Base-by-base conservation (phyloP, 768 basidiomycete species). In the Suillus paluster region DNA sequence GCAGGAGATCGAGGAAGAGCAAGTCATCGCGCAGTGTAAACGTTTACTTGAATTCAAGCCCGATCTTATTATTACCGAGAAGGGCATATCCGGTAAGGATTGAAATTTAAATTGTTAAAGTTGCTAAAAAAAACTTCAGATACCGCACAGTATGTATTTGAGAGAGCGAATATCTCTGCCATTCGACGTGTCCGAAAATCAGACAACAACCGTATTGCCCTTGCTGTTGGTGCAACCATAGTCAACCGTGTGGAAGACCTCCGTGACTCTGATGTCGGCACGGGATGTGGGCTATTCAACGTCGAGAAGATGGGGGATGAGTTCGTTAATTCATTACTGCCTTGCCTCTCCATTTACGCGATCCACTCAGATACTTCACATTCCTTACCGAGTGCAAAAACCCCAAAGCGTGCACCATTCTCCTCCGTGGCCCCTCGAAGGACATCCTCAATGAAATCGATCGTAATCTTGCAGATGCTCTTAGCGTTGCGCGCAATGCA, bases 371-470 rank as follows among this genome's bases (percentile, higher is more conserved):
- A 75, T 98, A 99, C 81, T 99, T 98, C 76, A 90, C 96, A 34
- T 98, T 98, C 87, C 83, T 99, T 55, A 92, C 90, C n/a, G 87
- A 94, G 71, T 99, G 97, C 80, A 78, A 79, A 39, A 81, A 83
- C 15, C 97, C 97, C 5, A 97, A 97, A 79, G 97, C 97, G 1
- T 99, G 97, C 84, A 98, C 97, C 12, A 95, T 99, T 77, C 86
- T 99, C 52, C 91, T 99, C 15, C 94, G 97, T 45, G 96, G 97
- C 2, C 97, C 97, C 0, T 97, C 95, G 3, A 99, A 99, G 76
- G 97, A 99, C 71, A 95, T 99, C 68, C 82, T 99, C 54, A 97
- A 98, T 76, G 97, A 99, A 79, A 94, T 99, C 67, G 97, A 99
- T 75, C 88, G 97, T 56, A 99, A 99, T 77, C 84, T 99, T 34